Evolutionary conservation across 2,329 filamentous ascomycete species (phyloP).

Genomic region (Cladobotryum protrusum): DNA sequence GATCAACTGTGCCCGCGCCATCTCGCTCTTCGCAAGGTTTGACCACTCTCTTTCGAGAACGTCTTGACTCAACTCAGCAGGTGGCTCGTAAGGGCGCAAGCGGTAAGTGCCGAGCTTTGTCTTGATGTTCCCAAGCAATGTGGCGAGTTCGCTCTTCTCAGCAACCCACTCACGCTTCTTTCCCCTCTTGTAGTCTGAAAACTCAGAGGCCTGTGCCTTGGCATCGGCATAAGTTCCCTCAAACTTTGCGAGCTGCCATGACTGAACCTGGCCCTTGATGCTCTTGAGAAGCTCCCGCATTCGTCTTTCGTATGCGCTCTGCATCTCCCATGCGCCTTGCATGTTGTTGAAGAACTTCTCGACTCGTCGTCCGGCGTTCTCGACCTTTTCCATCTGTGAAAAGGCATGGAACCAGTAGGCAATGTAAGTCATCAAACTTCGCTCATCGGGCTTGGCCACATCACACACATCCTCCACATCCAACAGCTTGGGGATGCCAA

Average conservation of each 20-base stretch:
- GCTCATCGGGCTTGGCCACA: conserved; percentile 90
- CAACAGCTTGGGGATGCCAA: conserved; percentile 89
- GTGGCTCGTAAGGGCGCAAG: conserved; percentile 83
- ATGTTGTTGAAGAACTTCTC: conserved; percentile 99
- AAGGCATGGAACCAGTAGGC: conserved; percentile 99
- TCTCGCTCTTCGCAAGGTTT: conserved; percentile 73
- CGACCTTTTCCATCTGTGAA: conserved; percentile 96
- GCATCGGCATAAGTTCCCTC: conserved; percentile 90
- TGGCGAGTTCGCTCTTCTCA: conserved; percentile 92
- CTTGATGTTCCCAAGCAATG: conserved; percentile 94
- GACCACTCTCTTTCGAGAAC: conserved; percentile 79
- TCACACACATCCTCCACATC: conserved; percentile 98
- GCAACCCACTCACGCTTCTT: conserved; percentile 94
- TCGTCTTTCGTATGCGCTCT: conserved; percentile 86
- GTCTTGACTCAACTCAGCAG: conserved; percentile 73
- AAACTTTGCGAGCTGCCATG: conserved; percentile 76
- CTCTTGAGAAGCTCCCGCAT: conserved; percentile 76
- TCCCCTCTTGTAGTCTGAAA: conserved; percentile 83
- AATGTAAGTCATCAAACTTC: conserved; percentile 98
- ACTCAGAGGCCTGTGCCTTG: conserved; percentile 75
- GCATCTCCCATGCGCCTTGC: conserved; percentile 99
- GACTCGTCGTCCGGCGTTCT: conserved; percentile 91
- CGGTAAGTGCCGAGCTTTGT: conserved; percentile 96
- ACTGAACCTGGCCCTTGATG: conserved; percentile 65
- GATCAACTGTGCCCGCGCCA: conserved; percentile 83